Evolutionary conservation across 2,329 filamentous ascomycete genomes (phyloP).

Genomic region (Xylaria sp.): DNA sequence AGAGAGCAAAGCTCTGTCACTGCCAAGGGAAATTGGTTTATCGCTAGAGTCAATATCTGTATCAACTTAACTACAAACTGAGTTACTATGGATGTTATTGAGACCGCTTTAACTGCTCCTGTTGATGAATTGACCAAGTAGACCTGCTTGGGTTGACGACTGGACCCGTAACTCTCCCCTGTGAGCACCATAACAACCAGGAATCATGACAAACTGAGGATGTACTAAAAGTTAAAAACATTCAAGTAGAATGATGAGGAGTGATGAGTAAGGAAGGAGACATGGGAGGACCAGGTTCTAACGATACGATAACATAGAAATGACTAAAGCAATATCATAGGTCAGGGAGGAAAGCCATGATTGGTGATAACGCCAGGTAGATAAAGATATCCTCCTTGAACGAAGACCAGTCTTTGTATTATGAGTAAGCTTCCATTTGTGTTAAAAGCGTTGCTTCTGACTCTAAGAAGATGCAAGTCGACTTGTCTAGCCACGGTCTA

Average conservation of each 20-base stretch:
- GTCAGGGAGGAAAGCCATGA: not conserved
- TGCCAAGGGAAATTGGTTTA: no score
- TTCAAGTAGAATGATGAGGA: constrained; percentile 18
- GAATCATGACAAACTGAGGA: constrained; percentile 38
- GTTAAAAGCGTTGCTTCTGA: not conserved
- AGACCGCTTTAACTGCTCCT: constrained; percentile 1
- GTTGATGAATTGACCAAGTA: constrained; percentile 14
- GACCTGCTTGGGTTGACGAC: constrained; percentile 26
- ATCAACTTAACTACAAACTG: not conserved
- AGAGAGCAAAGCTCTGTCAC: no score
- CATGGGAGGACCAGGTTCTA: constrained; percentile 37
- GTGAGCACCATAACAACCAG: constrained; percentile 36
- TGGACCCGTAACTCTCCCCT: constrained; percentile 30
- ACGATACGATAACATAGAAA: constrained; percentile 33
- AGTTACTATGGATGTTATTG: not conserved
- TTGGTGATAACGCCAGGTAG: not conserved
- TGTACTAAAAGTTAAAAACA: constrained; percentile 42
- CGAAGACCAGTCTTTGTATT: not conserved
- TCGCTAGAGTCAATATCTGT: not conserved
- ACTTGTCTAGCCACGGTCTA: not conserved
- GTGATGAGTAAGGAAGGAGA: constrained; percentile 33
- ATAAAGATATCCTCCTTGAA: constrained; percentile 16
- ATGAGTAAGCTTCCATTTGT: constrained; percentile 2
- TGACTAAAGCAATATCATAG: constrained; percentile 1
- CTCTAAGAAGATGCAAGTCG: not conserved